These are phyloP conservation scores for Saprolegnia diclina DNA, from an alignment of 352 stramenopile genomes.

Conservation along the genomic window DNA sequence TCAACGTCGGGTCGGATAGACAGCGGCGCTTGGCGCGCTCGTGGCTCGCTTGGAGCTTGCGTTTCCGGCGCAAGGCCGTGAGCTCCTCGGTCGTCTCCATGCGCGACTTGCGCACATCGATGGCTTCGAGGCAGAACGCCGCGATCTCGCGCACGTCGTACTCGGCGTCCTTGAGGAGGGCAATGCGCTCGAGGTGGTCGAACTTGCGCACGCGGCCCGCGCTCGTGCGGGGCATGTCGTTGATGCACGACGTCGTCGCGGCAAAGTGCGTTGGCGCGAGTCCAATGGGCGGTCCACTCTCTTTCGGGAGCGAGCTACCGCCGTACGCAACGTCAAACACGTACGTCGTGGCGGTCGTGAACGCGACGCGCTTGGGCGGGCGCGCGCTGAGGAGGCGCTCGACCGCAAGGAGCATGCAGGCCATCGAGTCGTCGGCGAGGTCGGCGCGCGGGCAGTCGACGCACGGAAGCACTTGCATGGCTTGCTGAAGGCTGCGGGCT, in stretches of 20 bases:
- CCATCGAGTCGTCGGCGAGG: neutral
- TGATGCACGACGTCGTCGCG: neutral
- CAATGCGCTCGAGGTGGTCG: constrained; percentile 23
- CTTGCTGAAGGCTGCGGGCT: neutral
- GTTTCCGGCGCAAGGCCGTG: neutral
- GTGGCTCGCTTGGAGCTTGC: neutral
- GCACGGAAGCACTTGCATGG: neutral
- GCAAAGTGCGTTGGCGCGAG: neutral
- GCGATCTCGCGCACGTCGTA: constrained; percentile 22
- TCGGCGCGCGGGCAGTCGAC: neutral
- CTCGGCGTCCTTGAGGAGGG: constrained; percentile 12
- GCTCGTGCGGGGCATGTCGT: neutral
- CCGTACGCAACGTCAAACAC: constrained; percentile 17
- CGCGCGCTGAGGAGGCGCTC: neutral
- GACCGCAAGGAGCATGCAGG: neutral
- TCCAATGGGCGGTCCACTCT: constrained; percentile 14
- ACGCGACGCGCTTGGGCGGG: neutral
- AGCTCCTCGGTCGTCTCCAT: neutral
- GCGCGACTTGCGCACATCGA: constrained; percentile 21
- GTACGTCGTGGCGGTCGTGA: constrained; percentile 19
- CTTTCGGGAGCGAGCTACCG: constrained; percentile 13
- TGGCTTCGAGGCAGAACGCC: constrained; percentile 16
- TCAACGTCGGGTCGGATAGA: neutral
- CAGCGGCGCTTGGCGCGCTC: neutral
- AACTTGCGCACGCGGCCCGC: constrained; percentile 16